These are phyloP conservation scores for Fragilaria radians DNA, from an alignment of 108 stramenopile genomes.

Conservation along the genomic window DNA sequence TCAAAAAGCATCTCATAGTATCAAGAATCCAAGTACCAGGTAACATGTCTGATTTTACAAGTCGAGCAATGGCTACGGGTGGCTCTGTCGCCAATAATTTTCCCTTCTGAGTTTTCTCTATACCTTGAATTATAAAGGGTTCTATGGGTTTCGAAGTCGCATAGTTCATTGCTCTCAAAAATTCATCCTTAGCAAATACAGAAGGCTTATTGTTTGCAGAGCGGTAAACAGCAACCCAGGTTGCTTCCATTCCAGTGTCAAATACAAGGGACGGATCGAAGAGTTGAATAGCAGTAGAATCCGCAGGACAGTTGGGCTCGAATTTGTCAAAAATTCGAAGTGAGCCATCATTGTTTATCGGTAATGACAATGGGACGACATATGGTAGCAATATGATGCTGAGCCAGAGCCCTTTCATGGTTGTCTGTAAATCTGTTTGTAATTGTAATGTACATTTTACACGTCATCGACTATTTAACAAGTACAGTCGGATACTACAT, in stretches of 20 bases:
- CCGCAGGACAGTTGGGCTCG: constrained; percentile 48
- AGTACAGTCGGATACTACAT: too few species aligned
- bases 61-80: constrained; percentile 71
- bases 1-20: constrained; percentile 61
- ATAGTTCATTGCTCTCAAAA: constrained; percentile 63
- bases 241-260: not conserved
- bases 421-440: too few species aligned
- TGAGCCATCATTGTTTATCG: constrained; percentile 6
- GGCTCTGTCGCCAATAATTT: constrained; percentile 13
- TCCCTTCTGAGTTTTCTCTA: constrained; percentile 2
- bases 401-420: not conserved
- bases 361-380: not conserved
- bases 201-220: constrained; percentile 72
- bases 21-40: constrained; percentile 45
- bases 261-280: constrained; percentile 41
- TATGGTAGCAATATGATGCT: not conserved
- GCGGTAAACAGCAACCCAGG: constrained; percentile 76
- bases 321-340: constrained; percentile 50
- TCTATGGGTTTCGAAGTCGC: constrained; percentile 27
- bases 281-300: constrained; percentile 25
- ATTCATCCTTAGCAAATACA: constrained; percentile 69
- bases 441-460: too few species aligned
- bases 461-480: too few species aligned
- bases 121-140: not conserved
- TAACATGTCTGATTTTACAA: constrained; percentile 33